Conservation (phyloP, 2,329 filamentous ascomycete species). For the Hypomyces rosellus region DNA sequence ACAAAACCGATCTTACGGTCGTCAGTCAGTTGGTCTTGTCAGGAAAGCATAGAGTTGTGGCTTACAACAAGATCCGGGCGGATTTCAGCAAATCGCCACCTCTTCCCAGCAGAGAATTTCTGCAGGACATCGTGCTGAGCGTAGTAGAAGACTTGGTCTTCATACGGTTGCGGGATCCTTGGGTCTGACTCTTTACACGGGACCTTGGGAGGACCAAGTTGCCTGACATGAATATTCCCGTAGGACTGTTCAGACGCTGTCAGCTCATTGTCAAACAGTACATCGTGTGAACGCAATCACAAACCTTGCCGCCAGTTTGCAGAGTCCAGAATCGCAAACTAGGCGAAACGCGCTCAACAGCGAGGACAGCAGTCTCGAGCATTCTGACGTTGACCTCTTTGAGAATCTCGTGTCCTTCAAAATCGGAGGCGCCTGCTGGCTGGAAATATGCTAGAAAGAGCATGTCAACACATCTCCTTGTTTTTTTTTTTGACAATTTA, state of each 20-base stretch:
- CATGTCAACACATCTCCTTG: no score
- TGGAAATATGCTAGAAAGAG: constrained; percentile 3
- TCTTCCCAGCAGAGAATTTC: constrained; percentile 3
- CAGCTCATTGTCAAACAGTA: no score
- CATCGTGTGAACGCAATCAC: neutral
- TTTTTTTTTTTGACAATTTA: no score
- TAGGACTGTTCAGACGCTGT: neutral
- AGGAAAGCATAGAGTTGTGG: neutral
- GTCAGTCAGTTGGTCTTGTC: neutral
- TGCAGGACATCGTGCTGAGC: constrained; percentile 2
- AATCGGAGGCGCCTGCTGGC: constrained; percentile 5
- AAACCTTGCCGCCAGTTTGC: constrained; percentile 8
- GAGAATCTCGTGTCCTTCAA: constrained; percentile 5
- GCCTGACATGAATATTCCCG: constrained; percentile 5
- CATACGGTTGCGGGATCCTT: constrained; percentile 7
- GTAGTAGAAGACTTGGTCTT: constrained; percentile 9
- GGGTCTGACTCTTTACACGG: constrained; percentile 6
- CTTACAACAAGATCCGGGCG: constrained; percentile 8
- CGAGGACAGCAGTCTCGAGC: constrained; percentile 4
- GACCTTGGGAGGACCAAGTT: constrained; percentile 6
- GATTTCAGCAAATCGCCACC: constrained; percentile 7
- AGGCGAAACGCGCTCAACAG: constrained; percentile 1
- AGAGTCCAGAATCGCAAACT: constrained; percentile 4
- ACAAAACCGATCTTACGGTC: constrained; percentile 3
- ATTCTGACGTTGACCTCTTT: constrained; percentile 5